These are phyloP conservation scores for Neonothopanus nambi DNA, from an alignment of 1,284 basidiomycete genomes.

Conservation along the genomic window DNA sequence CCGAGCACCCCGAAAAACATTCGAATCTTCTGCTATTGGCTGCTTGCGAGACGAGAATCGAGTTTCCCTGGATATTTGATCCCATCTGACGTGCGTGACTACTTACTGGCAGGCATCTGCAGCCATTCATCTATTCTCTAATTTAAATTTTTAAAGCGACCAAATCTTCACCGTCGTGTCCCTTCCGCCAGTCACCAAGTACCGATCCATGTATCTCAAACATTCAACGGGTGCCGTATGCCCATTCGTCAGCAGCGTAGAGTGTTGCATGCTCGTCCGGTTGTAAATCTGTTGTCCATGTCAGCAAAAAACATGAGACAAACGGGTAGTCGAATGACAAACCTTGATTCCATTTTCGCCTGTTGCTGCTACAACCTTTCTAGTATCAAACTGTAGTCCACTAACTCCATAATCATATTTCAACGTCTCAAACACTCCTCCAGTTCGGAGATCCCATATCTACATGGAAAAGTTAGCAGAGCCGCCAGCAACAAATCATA, in stretches of 20 bases:
- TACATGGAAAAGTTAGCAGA: constrained; percentile 29
- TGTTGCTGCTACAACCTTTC: constrained; percentile 92
- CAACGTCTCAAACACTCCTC: constrained; percentile 86
- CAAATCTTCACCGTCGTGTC: constrained; percentile 93
- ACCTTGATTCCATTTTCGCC: constrained; percentile 95
- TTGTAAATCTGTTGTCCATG: constrained; percentile 79
- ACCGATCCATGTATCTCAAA: constrained; percentile 95
- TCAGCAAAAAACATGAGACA: background rate
- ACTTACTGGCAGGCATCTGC: no score
- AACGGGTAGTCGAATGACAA: constrained; percentile 20
- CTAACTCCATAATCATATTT: constrained; percentile 92
- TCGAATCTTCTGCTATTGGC: no score
- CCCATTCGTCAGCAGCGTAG: constrained; percentile 84
- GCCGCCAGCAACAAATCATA: constrained; percentile 6
- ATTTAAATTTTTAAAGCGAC: constrained; percentile 85
- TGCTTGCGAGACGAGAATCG: no score
- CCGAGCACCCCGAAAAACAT: no score
- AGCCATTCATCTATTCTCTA: no score
- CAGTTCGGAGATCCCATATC: constrained; percentile 97
- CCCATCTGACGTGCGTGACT: no score
- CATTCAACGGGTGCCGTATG: constrained; percentile 90
- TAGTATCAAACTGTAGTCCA: constrained; percentile 90
- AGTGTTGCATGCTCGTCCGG: constrained; percentile 89
- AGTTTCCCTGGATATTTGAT: no score
- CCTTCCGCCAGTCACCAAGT: constrained; percentile 88